phyloP scores from a whole-genome alignment of 2,329 filamentous ascomycete genomes.

The Tolypocladium cylindrosporum region DNA sequence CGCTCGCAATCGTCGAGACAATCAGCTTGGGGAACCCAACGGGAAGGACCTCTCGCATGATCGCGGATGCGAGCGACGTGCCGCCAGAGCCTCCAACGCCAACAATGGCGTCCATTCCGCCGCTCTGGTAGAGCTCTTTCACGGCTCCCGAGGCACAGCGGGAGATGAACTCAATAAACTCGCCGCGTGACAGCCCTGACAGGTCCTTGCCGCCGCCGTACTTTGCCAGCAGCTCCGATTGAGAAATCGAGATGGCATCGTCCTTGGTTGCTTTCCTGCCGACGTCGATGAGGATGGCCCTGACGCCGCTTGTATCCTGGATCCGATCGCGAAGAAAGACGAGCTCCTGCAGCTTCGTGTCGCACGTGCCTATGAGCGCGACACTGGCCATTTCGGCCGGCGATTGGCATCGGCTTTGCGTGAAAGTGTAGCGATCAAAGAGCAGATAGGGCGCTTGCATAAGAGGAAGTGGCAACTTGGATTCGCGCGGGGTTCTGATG shows the following conservation, averaged over 20 bases:
- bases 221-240: constrained; percentile 27
- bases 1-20: constrained; percentile 59
- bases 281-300: constrained; percentile 26
- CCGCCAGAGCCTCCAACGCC: constrained; percentile 53
- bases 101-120: constrained; percentile 44
- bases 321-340: constrained; percentile 42
- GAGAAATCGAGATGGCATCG: constrained; percentile 35
- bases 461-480: too few species aligned
- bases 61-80: constrained; percentile 47
- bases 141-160: constrained; percentile 32
- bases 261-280: constrained; percentile 34
- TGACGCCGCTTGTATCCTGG: constrained; percentile 10
- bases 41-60: constrained; percentile 51
- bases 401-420: too few species aligned
- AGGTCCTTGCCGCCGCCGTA: constrained; percentile 21
- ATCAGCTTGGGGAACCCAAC: constrained; percentile 62
- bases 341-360: constrained; percentile 53
- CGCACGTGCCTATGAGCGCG: constrained; percentile 51
- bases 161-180: constrained; percentile 48
- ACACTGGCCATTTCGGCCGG: constrained; percentile 25
- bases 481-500: too few species aligned
- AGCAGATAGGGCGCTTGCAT: too few species aligned
- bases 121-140: constrained; percentile 22
- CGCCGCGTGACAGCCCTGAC: constrained; percentile 33
- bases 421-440: too few species aligned